Conservation (phyloP, 2,329 filamentous ascomycete species). For the Neofusicoccum parvum region DNA sequence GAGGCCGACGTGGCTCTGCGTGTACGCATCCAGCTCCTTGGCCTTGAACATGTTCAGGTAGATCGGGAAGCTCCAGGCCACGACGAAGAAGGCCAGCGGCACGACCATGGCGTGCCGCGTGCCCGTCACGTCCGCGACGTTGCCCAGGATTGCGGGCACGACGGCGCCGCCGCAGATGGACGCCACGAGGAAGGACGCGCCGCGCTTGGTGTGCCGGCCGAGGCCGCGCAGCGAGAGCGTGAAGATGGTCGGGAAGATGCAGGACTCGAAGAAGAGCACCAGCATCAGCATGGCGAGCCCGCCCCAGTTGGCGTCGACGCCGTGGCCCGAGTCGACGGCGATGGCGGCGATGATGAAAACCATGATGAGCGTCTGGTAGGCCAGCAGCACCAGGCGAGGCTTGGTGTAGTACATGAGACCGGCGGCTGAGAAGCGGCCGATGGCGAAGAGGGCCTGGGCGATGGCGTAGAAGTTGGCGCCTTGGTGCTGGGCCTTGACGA, state of each 20-base stretch:
- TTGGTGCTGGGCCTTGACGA: conserved; percentile 33
- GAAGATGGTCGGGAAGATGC: conserved; percentile 44
- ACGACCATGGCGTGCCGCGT: conserved; percentile 40
- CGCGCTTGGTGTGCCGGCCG: conserved; percentile 43
- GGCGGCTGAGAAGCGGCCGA: conserved; percentile 41
- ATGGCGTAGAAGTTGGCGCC: conserved; percentile 43
- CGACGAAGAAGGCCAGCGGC: conserved; percentile 37
- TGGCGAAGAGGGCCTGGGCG: conserved; percentile 40
- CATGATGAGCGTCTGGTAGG: conserved; percentile 40
- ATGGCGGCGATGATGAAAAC: conserved; percentile 40
- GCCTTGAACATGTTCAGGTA: conserved; percentile 40
- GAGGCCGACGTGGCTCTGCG: conserved; percentile 34
- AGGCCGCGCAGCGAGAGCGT: conserved; percentile 40
- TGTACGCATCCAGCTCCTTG: conserved; percentile 40
- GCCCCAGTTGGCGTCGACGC: conserved; percentile 36
- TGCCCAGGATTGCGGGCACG: conserved; percentile 38
- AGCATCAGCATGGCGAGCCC: conserved; percentile 41
- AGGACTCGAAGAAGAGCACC: conserved; percentile 42
- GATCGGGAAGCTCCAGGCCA: conserved; percentile 40
- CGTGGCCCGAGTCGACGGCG: conserved; percentile 34
- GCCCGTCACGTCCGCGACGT: conserved; percentile 37
- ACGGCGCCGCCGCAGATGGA: conserved; percentile 41
- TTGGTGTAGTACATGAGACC: conserved; percentile 41
- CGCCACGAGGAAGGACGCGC: conserved; percentile 40
- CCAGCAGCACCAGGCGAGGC: conserved; percentile 40